These are phyloP conservation scores for Xerocomus tenax DNA, from an alignment of 1,284 basidiomycete genomes.

Conservation along the genomic window DNA sequence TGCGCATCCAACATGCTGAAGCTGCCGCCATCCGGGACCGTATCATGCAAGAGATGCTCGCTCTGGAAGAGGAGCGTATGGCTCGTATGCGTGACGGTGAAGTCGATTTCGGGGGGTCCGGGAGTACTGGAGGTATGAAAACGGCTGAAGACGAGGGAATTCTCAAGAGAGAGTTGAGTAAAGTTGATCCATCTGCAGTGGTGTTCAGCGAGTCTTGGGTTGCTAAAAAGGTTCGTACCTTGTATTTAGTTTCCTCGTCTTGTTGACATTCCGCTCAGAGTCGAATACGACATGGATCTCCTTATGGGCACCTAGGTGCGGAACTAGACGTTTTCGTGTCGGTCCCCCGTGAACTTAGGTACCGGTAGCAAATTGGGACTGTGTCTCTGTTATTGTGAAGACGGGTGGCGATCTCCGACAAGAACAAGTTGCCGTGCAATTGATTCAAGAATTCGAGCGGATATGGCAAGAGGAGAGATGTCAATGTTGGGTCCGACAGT, in stretches of 20 bases:
- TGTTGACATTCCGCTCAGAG: conserved; percentile 38
- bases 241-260: not conserved
- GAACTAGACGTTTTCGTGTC: conserved; percentile 25
- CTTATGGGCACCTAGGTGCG: conserved; percentile 88
- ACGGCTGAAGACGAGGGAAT: conserved; percentile 85
- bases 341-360: conserved; percentile 10
- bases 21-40: conserved; percentile 86
- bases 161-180: conserved; percentile 88
- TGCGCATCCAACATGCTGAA: conserved; percentile 69
- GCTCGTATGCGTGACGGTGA: conserved; percentile 77
- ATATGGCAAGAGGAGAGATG: conserved; percentile 94
- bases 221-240: conserved; percentile 71
- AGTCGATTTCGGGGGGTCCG: conserved; percentile 42
- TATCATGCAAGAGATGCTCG: conserved; percentile 98
- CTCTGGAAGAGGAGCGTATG: conserved; percentile 94
- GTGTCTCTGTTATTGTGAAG: conserved; percentile 96
- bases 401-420: conserved; percentile 95
- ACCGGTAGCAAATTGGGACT: conserved; percentile 61
- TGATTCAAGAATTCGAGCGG: conserved; percentile 86
- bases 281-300: conserved; percentile 85
- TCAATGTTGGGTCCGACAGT: conserved; percentile 90
- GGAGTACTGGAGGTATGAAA: conserved; percentile 41
- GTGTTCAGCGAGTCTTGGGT: conserved; percentile 96
- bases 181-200: conserved; percentile 90
- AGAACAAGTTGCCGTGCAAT: conserved; percentile 93